Base-by-base conservation (phyloP, 306 rosid genomes). In the Senna tora region DNA sequence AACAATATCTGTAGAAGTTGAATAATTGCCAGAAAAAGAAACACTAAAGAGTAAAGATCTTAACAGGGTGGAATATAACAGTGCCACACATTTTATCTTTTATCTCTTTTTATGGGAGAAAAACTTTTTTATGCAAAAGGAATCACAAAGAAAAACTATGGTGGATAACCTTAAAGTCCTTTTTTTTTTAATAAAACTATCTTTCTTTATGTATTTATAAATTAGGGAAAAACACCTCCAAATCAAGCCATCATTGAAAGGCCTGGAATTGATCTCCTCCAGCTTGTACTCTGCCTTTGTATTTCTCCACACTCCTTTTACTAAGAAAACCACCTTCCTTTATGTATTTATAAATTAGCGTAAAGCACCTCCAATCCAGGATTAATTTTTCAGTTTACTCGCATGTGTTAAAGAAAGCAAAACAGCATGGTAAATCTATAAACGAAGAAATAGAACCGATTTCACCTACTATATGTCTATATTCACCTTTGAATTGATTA, bases 401-500 rank as follows among this genome's bases (percentile, higher is more conserved):
- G 46, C 46, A 41, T 41, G 7, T 41, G 13, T 13, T 14, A 57
- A n/a, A 34, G 47, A 36, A 60, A 60, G 47, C 12, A 38, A 34
- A 61, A 9, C 9, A 17, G 5, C 30, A 38, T 10, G 4, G 47
- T 19, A 61, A 61, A 36, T 19, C 55, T 19, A 2, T 7, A 8
- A 52, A 50, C 55, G 7, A 50, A 50, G 9, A 50, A 17, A 50
- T 14, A 15, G 16, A 47, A 5, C 12, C 9, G 0, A 9, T 2
- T 17, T 52, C 57, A 52, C 15, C 13, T 2, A 19, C 32, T 51
- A 66, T 50, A 73, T 69, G 36, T 9, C 32, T 51, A 66, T 50
- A 73, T 69, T 45, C 13, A 42, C 21, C 41, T 34, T n/a, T 17
- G n/a, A n/a, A n/a, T n/a, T n/a, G 43, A 55, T 30, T 47, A 42